Conservation (phyloP, 2,329 filamentous ascomycete species). For the Pestalotiopsis sp. region DNA sequence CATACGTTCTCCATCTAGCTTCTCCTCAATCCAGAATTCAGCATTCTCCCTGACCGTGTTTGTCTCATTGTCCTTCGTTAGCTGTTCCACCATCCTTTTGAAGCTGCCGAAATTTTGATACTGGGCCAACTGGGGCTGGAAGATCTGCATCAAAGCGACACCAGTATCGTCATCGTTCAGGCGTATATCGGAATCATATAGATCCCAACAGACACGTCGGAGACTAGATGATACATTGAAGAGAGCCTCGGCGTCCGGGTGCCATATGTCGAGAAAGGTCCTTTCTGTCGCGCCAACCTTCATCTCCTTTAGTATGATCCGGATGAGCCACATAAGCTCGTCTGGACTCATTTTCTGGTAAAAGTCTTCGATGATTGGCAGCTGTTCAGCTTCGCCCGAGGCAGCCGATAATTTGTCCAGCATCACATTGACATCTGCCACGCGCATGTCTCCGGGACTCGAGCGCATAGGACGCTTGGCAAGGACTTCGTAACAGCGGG, state of each 20-base stretch:
- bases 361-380: slow-evolving; percentile 79
- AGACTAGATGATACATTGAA: slow-evolving; percentile 93
- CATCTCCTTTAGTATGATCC: slow-evolving; percentile 84
- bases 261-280: slow-evolving; percentile 83
- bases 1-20: slow-evolving; percentile 95
- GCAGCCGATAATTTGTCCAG: slow-evolving; percentile 78
- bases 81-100: slow-evolving; percentile 73
- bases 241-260: slow-evolving; percentile 73
- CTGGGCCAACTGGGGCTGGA: slow-evolving; percentile 92
- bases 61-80: slow-evolving; percentile 55
- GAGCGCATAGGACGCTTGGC: slow-evolving; percentile 80
- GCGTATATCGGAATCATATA: slow-evolving; percentile 72
- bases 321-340: slow-evolving; percentile 91
- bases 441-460: slow-evolving; percentile 75
- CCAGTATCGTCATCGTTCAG: slow-evolving; percentile 76
- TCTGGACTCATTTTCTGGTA: slow-evolving; percentile 92
- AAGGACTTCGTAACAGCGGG: slow-evolving; percentile 83
- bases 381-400: slow-evolving; percentile 80
- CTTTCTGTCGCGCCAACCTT: slow-evolving; percentile 80
- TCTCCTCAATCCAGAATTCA: slow-evolving; percentile 97
- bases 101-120: slow-evolving; percentile 83
- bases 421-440: slow-evolving; percentile 86
- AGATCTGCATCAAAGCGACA: slow-evolving; percentile 87
- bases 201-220: slow-evolving; percentile 90
- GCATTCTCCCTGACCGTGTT: slow-evolving; percentile 56